Conservation (phyloP, 2,329 filamentous ascomycete species). For the Aspergillus nomiae region DNA sequence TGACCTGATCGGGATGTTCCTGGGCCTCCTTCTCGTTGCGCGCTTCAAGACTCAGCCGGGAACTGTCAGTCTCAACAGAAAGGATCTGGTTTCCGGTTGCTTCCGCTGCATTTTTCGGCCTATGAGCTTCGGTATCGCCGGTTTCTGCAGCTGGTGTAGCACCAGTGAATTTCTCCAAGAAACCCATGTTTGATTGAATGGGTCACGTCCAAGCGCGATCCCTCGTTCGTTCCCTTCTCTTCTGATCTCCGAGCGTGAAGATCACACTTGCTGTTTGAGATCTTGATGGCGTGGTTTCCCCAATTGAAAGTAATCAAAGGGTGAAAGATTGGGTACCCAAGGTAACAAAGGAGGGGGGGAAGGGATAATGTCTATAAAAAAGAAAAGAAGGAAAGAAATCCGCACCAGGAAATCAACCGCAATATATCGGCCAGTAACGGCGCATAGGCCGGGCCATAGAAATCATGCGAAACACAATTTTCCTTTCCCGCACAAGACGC, state of each 20-base stretch:
- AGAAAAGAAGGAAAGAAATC: background rate
- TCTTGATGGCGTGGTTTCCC: background rate
- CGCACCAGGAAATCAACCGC: background rate
- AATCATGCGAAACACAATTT: conserved; percentile 3
- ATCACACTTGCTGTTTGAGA: background rate
- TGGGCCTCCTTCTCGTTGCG: conserved; percentile 32
- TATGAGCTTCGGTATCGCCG: background rate
- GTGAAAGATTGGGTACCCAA: background rate
- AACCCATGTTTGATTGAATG: background rate
- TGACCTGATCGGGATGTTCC: conserved; percentile 26
- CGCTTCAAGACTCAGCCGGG: conserved; percentile 27
- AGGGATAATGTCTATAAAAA: background rate
- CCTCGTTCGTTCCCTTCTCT: background rate
- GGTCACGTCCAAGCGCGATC: background rate
- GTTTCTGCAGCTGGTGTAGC: background rate
- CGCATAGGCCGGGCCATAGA: background rate
- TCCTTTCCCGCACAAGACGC: conserved; percentile 8
- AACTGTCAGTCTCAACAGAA: conserved; percentile 19
- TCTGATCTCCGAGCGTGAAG: background rate
- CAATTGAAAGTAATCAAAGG: background rate
- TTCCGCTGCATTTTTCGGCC: conserved; percentile 1
- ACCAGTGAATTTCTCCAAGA: background rate
- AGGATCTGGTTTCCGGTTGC: conserved; percentile 5
- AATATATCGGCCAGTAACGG: background rate
- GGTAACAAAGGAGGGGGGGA: background rate